Conservation (phyloP, 2,329 filamentous ascomycete species). For the Sarocladiaceae sp. region DNA sequence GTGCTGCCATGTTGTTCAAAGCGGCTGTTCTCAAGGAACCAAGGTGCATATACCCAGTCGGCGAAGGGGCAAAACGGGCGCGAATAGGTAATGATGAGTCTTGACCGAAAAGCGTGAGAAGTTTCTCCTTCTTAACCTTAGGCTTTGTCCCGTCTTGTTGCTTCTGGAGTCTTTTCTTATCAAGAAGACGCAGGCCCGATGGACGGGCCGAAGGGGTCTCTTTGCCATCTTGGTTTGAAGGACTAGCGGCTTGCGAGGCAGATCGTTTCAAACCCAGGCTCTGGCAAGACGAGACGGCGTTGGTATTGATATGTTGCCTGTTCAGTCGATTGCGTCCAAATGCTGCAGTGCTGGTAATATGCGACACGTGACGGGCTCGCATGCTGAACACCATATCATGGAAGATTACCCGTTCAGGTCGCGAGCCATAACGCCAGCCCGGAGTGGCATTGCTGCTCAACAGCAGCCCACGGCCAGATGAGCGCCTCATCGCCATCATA, state of each 20-base stretch:
- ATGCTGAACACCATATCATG: too few relatives aligned
- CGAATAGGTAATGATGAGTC: slow-evolving; percentile 50
- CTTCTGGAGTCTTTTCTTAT: slow-evolving; percentile 17
- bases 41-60: slow-evolving; percentile 88
- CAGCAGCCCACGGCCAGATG: background rate
- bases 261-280: background rate
- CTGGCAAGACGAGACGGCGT: too few relatives aligned
- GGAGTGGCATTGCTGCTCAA: too few relatives aligned
- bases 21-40: slow-evolving; percentile 88
- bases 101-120: slow-evolving; percentile 26
- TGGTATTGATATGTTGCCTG: too few relatives aligned
- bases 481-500: background rate
- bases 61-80: slow-evolving; percentile 88
- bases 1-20: slow-evolving; percentile 93
- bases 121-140: background rate
- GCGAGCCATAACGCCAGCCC: too few relatives aligned
- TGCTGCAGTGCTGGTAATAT: too few relatives aligned
- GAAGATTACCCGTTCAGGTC: too few relatives aligned
- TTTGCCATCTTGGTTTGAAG: background rate
- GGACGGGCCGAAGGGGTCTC: slow-evolving; percentile 12
- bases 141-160: background rate
- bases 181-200: slow-evolving; percentile 12
- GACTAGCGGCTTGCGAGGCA: background rate
- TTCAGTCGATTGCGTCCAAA: too few relatives aligned
- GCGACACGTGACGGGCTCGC: too few relatives aligned